phyloP scores from a whole-genome alignment of 2,329 filamentous ascomycete genomes.

The Talaromyces pinophilus region DNA sequence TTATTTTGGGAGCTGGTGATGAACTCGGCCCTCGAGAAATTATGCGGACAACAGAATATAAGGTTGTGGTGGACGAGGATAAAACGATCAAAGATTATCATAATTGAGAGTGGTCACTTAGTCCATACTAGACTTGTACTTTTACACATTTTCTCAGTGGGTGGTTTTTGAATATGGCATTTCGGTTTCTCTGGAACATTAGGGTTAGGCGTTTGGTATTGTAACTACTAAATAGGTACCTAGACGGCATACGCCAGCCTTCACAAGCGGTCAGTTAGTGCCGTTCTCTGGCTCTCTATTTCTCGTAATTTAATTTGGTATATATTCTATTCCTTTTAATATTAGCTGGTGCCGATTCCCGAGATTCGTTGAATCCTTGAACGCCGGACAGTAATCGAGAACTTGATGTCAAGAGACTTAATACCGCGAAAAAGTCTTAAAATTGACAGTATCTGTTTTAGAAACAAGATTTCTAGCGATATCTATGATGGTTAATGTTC shows the following conservation, averaged over 20 bases:
- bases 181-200: background rate
- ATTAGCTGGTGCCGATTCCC: background rate
- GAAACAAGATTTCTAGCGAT: background rate
- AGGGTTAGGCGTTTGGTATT: background rate
- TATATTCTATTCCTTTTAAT: background rate
- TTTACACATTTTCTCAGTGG: background rate
- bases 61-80: constrained; percentile 28
- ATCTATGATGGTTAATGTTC: background rate
- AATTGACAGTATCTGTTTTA: background rate
- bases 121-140: background rate
- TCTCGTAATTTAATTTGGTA: background rate
- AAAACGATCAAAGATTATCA: background rate
- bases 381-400: background rate
- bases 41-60: constrained; percentile 34
- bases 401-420: background rate
- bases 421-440: background rate
- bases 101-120: background rate
- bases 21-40: constrained; percentile 26
- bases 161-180: background rate
- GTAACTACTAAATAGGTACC: background rate
- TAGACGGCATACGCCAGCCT: background rate
- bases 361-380: background rate
- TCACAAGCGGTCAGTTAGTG: background rate
- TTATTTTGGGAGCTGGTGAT: constrained; percentile 29
- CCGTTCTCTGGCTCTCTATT: background rate